Base-by-base conservation (phyloP, 345 rosid species). In the Salix exigua region DNA sequence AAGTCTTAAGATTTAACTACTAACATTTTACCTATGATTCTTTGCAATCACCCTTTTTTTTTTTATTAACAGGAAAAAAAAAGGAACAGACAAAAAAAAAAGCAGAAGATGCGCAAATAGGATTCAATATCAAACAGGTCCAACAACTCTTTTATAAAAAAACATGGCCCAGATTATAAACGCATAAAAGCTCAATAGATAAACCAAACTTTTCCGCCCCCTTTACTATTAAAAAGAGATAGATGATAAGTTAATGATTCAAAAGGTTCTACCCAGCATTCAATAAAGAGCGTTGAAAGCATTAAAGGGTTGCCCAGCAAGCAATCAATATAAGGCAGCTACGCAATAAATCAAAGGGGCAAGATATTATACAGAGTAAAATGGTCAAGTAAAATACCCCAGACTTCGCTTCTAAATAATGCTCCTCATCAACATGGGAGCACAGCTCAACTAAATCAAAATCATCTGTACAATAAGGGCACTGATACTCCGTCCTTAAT, bases 401-500 rank as follows among this genome's bases (percentile, higher is more conserved):
- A 2, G 75, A 25, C 23, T 73, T 66, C 11, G 72, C 60, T 72
- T 81, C 83, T 4, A 40, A 62, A 46, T 51, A 66, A 76, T 81
- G 83, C 17, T 81, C 80, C 10, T 76, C 80, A 0, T 76, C 80
- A 30, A 81, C 73, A 68, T 81, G 83, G 66, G n/a, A 18, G 65
- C 83, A 81, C 73, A 81, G 50, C 7, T 81, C 83, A 62, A 81
- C 75, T 60, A 81, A 81, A 81, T 81, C 83, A 62, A 68, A 77
- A 68, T 81, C 80, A 33, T 68, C 78, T 2, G 38, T 9, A 58
- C 83, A 81, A 50, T 66, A 76, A 7, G 83, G 83, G 53, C 83
- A 81, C 4, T 80, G 80, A 65, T 76, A 81, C 73, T 81, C 83
- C 31, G 74, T 77, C 80, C 51, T 33, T 37, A 80, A 44, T 68